Conservation (phyloP, 78 protist genomes). For the Chrysochromulina tobinii region DNA sequence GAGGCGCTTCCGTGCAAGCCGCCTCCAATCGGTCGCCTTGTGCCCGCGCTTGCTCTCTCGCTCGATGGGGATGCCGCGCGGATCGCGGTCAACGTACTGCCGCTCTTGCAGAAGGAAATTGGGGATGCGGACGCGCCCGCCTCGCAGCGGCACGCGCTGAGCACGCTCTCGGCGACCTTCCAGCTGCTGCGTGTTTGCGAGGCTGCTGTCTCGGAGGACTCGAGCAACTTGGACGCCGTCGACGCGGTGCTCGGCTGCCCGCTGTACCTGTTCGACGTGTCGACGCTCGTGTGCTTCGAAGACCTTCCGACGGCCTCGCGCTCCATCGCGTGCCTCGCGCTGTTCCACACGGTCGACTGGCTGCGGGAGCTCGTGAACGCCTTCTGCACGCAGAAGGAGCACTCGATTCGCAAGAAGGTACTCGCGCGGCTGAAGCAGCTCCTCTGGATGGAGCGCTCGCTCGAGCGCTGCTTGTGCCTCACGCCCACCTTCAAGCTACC, state of each 20-base stretch:
- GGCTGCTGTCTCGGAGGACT: not conserved
- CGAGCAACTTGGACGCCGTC: not conserved
- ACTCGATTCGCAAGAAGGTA: not conserved
- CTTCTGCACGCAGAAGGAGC: not conserved
- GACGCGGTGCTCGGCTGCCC: constrained; percentile 10
- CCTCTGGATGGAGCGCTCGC: not conserved
- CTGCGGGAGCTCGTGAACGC: not conserved
- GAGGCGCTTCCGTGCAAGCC: not conserved
- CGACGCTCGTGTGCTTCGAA: not conserved
- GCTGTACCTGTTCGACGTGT: not conserved
- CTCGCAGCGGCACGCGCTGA: not conserved
- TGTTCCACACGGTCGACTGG: constrained; percentile 9
- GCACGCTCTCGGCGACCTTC: not conserved
- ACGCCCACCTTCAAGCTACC: not conserved
- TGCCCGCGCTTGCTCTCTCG: not conserved
- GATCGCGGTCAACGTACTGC: not conserved
- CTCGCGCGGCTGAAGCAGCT: not conserved
- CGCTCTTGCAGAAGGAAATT: not conserved
- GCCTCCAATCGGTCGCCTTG: not conserved
- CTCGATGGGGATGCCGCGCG: not conserved
- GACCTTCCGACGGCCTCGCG: not conserved
- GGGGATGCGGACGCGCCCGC: too few species aligned
- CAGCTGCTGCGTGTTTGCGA: not conserved
- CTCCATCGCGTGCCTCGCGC: not conserved
- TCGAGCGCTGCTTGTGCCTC: not conserved